Evolutionary conservation across 345 rosid species (phyloP).

Genomic region (Dipteronia sinensis): DNA sequence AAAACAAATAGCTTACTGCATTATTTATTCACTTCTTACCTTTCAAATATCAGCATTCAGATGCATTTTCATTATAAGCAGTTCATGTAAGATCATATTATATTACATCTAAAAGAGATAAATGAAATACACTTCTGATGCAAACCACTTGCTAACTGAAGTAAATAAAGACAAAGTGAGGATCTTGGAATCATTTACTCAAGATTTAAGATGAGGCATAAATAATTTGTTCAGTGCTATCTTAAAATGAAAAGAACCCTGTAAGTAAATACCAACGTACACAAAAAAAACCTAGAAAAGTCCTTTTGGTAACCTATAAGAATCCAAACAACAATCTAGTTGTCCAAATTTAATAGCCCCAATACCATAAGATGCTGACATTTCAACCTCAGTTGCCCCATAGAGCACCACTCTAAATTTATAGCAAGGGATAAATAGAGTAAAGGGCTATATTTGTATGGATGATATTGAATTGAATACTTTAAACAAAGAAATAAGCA

Average conservation of each 20-base stretch:
- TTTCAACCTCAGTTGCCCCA: slow-evolving; percentile 12
- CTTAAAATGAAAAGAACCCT: not conserved
- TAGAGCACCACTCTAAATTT: not conserved
- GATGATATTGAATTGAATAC: not conserved
- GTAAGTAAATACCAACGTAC: not conserved
- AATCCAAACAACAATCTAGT: not conserved
- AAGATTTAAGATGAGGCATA: no score
- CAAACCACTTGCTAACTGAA: no score
- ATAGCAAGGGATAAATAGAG: no score
- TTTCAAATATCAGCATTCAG: no score
- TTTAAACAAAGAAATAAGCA: not conserved
- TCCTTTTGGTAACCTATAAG: not conserved
- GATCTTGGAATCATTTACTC: no score
- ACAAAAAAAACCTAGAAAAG: not conserved
- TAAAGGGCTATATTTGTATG: not conserved
- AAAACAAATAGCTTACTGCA: no score
- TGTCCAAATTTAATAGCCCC: slow-evolving; percentile 19
- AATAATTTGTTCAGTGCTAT: not conserved
- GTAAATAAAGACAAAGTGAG: no score
- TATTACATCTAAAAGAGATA: no score
- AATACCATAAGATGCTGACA: slow-evolving; percentile 32
- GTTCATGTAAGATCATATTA: no score
- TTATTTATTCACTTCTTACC: no score
- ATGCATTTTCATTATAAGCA: no score
- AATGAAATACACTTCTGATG: no score